A percentile compares a stretch with the other conserved stretches of the same genome.
Evolutionary conservation across 352 stramenopile genomes (phyloP).

Genomic region (Globisporangium iwayamae): DNA sequence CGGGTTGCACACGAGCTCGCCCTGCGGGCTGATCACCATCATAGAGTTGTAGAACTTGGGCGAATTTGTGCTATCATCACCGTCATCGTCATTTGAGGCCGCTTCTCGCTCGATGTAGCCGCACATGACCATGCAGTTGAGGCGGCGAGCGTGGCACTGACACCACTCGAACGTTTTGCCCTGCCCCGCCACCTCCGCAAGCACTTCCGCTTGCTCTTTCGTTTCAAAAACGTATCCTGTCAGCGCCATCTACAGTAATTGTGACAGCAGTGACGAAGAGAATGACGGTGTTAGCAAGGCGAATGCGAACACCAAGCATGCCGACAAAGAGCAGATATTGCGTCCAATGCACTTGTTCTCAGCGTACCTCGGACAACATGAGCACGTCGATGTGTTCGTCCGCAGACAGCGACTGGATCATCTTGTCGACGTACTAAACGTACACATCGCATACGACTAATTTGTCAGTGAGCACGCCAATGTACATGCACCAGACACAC

Average conservation of each 20-base stretch:
- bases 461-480: not conserved
- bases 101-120: conserved; percentile 58
- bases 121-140: conserved; percentile 66
- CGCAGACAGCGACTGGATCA: conserved; percentile 47
- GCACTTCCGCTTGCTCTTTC: conserved; percentile 42
- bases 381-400: conserved; percentile 61
- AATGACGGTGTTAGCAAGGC: not conserved
- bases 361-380: conserved; percentile 70
- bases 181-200: conserved; percentile 55
- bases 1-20: conserved; percentile 63
- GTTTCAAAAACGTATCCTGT: conserved; percentile 78
- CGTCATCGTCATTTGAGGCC: conserved; percentile 1
- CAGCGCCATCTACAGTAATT: conserved; percentile 59
- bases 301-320: not conserved
- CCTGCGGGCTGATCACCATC: conserved; percentile 70
- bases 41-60: conserved; percentile 71
- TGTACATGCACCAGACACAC: not conserved
- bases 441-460: not conserved
- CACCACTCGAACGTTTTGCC: conserved; percentile 71
- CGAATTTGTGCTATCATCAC: not conserved
- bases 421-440: conserved; percentile 50
- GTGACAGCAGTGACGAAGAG: not conserved
- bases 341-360: not conserved
- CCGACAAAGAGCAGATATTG: not conserved
- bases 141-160: conserved; percentile 46